Evolutionary conservation across 805 yeast genomes (phyloP), one percentile per base, ranked within the genome.

Genomic region (Nakazawaea molendinolei): DNA sequence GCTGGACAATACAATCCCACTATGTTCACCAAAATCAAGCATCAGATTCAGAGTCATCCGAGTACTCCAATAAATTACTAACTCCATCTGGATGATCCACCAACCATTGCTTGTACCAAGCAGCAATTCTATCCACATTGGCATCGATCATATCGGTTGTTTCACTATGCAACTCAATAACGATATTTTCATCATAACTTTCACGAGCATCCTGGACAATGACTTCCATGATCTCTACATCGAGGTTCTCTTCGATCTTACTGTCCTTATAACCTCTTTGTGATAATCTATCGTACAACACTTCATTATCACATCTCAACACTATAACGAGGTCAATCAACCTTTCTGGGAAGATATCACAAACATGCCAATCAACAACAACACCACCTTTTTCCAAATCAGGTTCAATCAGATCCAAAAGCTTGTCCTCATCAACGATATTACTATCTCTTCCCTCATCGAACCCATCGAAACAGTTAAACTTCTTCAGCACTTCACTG

Each of bases 331-430:
- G 67, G 57, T 92, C 99, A 34, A 92, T 84, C 55, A 86, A 71
- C 47, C 94, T 65, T 53, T 87, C 97, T 1, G 97, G 97, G 53
- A 92, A 90, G 15, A 86, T 74, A 51, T 92, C 98, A 60, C 95
- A 86, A 30, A 90, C 92, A 55, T 92, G 99, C 98, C 98, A 92
- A 58, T 92, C 99, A 9, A 92, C 69, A 7, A 92, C 65, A n/a
- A 71, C 67, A 1, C 94, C 95, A n/a, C 99, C 99, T 44, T 75
- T 65, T 36, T 80, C 81, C 33, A 89, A 64, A 26, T 80, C 71
- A 5, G 80, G 79, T 55, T 89, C 96, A 33, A 92, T 58, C 17
- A 74, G 74, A 55, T 92, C 97, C 40, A 87, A 59, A 10, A 90
- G 64, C 53, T 76, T 79, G 52, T 92, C 97, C 50, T 90, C 98